Conservation (phyloP, 2,329 filamentous ascomycete genomes). For the Penicillium sp. region DNA sequence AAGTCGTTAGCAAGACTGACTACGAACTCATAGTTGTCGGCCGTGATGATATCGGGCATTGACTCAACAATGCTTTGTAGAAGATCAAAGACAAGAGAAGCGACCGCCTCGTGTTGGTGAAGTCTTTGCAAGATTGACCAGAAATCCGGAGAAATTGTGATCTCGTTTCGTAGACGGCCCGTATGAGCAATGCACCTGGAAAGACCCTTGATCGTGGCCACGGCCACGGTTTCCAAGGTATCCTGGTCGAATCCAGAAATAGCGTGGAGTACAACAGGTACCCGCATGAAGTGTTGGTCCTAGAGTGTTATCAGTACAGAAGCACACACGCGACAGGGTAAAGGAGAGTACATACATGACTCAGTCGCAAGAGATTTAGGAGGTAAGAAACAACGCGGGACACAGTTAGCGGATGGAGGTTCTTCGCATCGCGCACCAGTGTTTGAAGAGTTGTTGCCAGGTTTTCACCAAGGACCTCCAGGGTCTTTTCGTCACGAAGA, state of each 20-base stretch:
- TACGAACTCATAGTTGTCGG: constrained; percentile 92
- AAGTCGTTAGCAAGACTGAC: constrained; percentile 86
- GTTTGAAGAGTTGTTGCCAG: constrained; percentile 79
- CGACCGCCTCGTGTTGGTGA: constrained; percentile 67
- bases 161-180: constrained; percentile 78
- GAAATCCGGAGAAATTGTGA: constrained; percentile 95
- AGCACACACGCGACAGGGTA: constrained; percentile 15
- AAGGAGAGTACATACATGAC: constrained; percentile 65
- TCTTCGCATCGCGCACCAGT: constrained; percentile 74
- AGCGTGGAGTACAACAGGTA: constrained; percentile 85
- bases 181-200: constrained; percentile 76
- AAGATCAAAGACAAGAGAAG: constrained; percentile 80
- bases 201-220: constrained; percentile 75
- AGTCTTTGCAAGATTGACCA: constrained; percentile 85
- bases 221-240: constrained; percentile 71
- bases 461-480: constrained; percentile 71
- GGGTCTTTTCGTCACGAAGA: constrained; percentile 70
- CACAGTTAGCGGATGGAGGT: constrained; percentile 78
- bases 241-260: constrained; percentile 85
- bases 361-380: constrained; percentile 74
- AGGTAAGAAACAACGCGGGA: constrained; percentile 86
- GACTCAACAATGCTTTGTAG: constrained; percentile 72
- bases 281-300: constrained; percentile 88
- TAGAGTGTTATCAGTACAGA: constrained; percentile 38
- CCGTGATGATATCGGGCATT: constrained; percentile 78